Evolutionary conservation across 371 early-diverging fungal species (phyloP), one percentile per base, ranked within the genome.

Genomic region (Coemansia sp.): DNA sequence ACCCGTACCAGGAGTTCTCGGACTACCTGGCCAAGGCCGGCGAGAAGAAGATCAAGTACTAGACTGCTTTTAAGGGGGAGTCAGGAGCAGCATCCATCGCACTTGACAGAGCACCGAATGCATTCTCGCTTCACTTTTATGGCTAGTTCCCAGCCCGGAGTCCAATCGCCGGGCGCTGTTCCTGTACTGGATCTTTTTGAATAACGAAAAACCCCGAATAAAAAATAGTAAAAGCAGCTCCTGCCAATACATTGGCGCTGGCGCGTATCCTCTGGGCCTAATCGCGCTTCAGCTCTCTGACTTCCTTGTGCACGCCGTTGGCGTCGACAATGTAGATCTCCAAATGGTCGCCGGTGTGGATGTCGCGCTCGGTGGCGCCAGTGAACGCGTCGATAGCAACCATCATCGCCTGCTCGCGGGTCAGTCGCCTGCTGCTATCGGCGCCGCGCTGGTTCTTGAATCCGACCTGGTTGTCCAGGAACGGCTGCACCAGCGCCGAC

Each of bases 321-420:
- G 82, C 85, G 57, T 85, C 90, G 54, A 99, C 86, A 49, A 95
- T 85, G 77, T 89, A 97, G 65, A 99, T 86, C 70, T 99, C 96
- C 11, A 99, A 81, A 72, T 81, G 86, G 81, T 99, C 99, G 67
- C 99, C 99, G 14, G 99, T 99, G 82, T 99, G 91, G 63, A 99
- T 99, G 81, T 99, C 99, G 69, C 99, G 92, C 82, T 99, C 99
- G 5, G 99, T 90, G 36, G 99, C 99, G 33, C 94, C 89, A 14
- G 94, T 93, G 80, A 99, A 99, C 16, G 99, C 94, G 70, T 98
- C 99, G 76, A 92, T 94, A 54, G 92, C 92, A 57, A 99, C 81
- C 50, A 85, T 81, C 34, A 90, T 61, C 9, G 88, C 96, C 57
- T 85, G 78, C 12, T 64, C 64, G 38, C 62, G 68, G 9, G 92